Evolutionary conservation across 345 rosid species (phyloP).

Genomic region (Carallia brachiata): DNA sequence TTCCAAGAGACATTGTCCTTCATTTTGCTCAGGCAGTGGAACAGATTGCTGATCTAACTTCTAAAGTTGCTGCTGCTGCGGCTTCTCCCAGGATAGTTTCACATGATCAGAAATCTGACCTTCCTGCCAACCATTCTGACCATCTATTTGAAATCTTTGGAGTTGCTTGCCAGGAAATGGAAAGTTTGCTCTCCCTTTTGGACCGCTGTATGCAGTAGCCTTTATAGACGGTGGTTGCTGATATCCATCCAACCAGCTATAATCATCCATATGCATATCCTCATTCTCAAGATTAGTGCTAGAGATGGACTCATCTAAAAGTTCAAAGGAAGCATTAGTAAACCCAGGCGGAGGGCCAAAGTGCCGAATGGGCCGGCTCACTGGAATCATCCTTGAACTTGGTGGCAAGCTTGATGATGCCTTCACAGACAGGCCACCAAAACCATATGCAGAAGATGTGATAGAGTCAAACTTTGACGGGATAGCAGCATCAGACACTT

Average conservation of each 20-base stretch:
- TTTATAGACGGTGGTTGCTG: conserved; percentile 53
- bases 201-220: conserved; percentile 43
- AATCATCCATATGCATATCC: conserved; percentile 62
- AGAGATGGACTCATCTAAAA: conserved; percentile 40
- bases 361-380: conserved; percentile 66
- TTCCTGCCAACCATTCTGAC: conserved; percentile 53
- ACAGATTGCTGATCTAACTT: conserved; percentile 56
- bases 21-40: conserved; percentile 67
- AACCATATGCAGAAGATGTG: conserved; percentile 43
- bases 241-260: conserved; percentile 98
- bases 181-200: conserved; percentile 54
- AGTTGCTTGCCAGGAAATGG: conserved; percentile 88
- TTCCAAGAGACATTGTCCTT: conserved; percentile 73
- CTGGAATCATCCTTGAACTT: conserved; percentile 58
- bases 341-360: conserved; percentile 97
- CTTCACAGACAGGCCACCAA: conserved; percentile 41
- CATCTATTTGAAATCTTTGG: conserved; percentile 38
- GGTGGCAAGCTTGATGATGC: conserved; percentile 38
- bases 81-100: conserved; percentile 39
- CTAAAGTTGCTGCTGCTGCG: conserved; percentile 47
- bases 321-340: conserved; percentile 58
- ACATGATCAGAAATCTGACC: conserved; percentile 42
- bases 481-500: conserved; percentile 38
- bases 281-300: conserved; percentile 33
- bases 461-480: conserved; percentile 44